Base-by-base conservation (phyloP, 164 flowering plant genomes). In the Dillenia turbinata region DNA sequence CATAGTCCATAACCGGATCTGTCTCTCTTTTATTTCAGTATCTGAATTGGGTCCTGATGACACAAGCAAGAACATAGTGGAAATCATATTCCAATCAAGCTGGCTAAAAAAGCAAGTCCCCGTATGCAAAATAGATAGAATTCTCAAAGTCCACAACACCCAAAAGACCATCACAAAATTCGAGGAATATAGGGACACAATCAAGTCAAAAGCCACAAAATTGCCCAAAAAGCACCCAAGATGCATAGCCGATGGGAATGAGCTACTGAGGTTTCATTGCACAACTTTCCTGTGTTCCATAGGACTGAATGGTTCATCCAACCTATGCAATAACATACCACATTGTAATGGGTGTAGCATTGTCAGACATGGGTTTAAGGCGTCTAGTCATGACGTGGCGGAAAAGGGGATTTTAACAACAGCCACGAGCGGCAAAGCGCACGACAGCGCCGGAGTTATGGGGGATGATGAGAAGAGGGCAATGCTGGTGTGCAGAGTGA, bases 1-100 rank as follows among this genome's bases (percentile, higher is more conserved):
- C 40, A 33, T 33, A 33, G 7, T 33, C 6, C 40, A 33, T 33
- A 33, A 33, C 40, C 6, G 7, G 6, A 33, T 33, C 44, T 55
- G 5, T 54, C 2, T 45, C 13, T 44, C 12, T 40, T 60, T 60
- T 46, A 48, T 14, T 46, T 54, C 83, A 93, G 98, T 93, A 14
- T 88, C 94, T 11, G 96, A 93, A 59, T 73, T 93, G 72, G 91
- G 85, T 48, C 79, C 84, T 3, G 96, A 90, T 46, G 97, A 90
- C 69, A 75, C 86, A 52, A 85, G 97, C 84, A 84, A 82, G 79
- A 93, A 88, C 83, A 85, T 90, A 65, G 97, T 93, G 69, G 96
- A 93, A 73, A 93, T 93, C 79, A 93, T 93, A 79, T 93, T 90
- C 79, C 89, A 90, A 63, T 89, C 96, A 60, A 92, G 98, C 73